phyloP scores from a whole-genome alignment of 345 rosid genomes.

The Fremontodendron californicum region DNA sequence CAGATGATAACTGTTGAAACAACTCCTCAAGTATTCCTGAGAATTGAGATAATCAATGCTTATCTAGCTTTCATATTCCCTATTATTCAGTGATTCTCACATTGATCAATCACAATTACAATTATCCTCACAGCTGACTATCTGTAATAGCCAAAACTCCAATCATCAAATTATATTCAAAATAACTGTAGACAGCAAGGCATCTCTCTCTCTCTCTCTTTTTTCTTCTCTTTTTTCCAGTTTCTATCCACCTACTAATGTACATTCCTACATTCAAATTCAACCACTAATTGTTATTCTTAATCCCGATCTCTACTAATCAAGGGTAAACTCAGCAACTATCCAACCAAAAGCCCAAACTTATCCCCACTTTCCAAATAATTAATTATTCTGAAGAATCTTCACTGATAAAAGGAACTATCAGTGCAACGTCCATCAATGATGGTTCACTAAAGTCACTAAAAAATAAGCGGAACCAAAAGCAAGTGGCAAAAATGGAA shows the following conservation, averaged over 20 bases:
- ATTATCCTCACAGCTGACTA: neutral
- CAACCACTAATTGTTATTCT: neutral
- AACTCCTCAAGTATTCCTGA: neutral
- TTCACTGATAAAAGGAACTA: neutral
- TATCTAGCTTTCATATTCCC: neutral
- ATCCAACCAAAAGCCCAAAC: neutral
- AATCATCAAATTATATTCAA: neutral
- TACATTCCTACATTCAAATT: neutral
- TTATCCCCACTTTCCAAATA: neutral
- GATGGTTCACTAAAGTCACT: too few species aligned
- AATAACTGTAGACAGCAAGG: too few species aligned
- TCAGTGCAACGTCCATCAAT: too few species aligned
- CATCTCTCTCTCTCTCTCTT: neutral
- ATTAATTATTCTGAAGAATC: neutral
- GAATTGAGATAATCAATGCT: neutral
- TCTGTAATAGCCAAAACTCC: neutral
- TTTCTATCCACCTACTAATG: neutral
- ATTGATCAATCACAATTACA: neutral
- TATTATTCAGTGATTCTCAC: neutral
- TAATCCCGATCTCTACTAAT: neutral
- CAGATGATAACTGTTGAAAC: neutral
- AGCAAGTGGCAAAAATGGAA: neutral
- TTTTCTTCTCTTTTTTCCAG: neutral
- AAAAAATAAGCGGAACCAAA: neutral
- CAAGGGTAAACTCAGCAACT: neutral